Percentiles rank a stretch among this genome's conserved stretches.
phyloP scores from a whole-genome alignment of 768 basidiomycete species.

The Naganishia randhawae region DNA sequence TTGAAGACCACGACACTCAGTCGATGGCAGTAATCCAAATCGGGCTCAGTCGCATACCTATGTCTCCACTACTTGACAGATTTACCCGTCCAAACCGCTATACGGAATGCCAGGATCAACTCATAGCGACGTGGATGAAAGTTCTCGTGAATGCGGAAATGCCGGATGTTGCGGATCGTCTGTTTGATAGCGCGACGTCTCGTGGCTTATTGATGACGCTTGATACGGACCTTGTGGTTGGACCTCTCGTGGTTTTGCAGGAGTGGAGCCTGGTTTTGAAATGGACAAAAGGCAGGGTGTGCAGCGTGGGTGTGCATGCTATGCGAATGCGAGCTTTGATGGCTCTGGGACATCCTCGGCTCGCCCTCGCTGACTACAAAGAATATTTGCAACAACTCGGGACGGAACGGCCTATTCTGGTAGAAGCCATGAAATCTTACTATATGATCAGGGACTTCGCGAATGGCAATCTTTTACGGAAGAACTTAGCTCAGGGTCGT shows the following conservation, averaged over 20 bases:
- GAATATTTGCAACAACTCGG: constrained; percentile 6
- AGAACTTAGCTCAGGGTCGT: not conserved
- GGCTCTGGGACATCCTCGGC: not conserved
- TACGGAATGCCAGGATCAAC: not conserved
- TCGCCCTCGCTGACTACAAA: constrained; percentile 10
- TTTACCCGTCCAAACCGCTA: not conserved
- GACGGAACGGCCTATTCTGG: not conserved
- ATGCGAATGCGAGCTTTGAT: constrained; percentile 19
- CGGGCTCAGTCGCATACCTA: not conserved
- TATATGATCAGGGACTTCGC: constrained; percentile 10
- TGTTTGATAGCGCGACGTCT: not conserved
- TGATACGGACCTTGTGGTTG: constrained; percentile 6
- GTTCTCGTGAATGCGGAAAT: constrained; percentile 4
- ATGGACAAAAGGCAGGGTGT: constrained; percentile 15
- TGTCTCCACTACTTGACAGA: not conserved
- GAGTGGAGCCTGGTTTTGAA: constrained; percentile 17
- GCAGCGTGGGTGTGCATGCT: constrained; percentile 17
- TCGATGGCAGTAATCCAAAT: not conserved
- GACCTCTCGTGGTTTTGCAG: constrained; percentile 10
- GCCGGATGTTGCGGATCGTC: constrained; percentile 17
- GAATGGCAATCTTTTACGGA: not conserved
- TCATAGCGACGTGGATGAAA: constrained; percentile 4
- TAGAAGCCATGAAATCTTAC: constrained; percentile 17
- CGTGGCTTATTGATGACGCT: not conserved
- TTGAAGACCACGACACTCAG: not conserved